Evolutionary conservation across 495 filamentous ascomycete genomes (phyloP).

Genomic region (Hypoxylon rickii): DNA sequence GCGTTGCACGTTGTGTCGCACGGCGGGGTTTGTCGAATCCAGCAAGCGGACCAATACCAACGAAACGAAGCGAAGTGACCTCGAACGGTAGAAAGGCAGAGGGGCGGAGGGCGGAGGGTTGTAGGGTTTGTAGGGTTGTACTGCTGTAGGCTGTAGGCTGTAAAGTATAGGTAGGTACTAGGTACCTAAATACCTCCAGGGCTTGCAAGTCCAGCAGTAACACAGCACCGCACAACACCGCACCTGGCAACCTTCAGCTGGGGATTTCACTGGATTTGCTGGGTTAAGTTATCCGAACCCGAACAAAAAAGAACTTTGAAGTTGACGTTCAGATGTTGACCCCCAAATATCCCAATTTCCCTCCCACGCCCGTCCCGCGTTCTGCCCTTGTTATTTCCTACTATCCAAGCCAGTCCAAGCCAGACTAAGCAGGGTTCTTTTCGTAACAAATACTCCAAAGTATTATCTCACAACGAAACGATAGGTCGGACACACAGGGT

Average conservation of each 20-base stretch:
- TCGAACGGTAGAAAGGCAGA: no score
- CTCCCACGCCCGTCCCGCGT: slow-evolving; percentile 31
- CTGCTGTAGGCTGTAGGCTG: no score
- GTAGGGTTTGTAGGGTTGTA: no score
- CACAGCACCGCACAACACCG: background rate
- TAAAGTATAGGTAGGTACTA: no score
- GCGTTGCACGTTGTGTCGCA: slow-evolving; percentile 10
- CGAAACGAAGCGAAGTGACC: background rate
- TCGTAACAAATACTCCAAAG: slow-evolving; percentile 18
- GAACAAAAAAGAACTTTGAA: no score
- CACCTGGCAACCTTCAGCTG: background rate
- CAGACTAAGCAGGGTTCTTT: slow-evolving; percentile 21
- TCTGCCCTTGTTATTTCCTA: slow-evolving; percentile 17
- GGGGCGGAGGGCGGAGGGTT: no score
- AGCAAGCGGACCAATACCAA: background rate
- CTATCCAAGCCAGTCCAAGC: slow-evolving; percentile 20
- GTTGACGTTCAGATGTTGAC: slow-evolving; percentile 15
- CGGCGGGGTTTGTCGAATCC: slow-evolving; percentile 27
- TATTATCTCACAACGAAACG: slow-evolving; percentile 32
- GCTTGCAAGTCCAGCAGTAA: background rate
- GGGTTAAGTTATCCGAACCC: no score
- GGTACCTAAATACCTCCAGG: no score
- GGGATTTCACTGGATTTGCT: no score
- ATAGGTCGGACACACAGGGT: slow-evolving; percentile 10
- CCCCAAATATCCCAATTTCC: slow-evolving; percentile 34